A percentile compares a stretch with the other conserved stretches of the same genome.
Conservation (phyloP, 768 basidiomycete genomes). For the Leccinum sublutescens region DNA sequence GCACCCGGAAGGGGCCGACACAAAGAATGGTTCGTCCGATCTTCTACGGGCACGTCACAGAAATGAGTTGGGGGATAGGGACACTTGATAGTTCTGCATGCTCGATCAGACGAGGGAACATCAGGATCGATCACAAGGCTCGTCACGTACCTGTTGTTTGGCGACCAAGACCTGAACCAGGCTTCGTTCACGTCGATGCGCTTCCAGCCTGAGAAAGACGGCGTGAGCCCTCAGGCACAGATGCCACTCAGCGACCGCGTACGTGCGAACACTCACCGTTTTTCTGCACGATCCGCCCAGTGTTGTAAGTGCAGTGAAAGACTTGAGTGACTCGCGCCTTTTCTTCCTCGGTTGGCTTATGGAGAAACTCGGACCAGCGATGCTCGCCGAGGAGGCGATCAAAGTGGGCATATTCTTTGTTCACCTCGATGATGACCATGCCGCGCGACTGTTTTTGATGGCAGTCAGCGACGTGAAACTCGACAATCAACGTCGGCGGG, state of each 20-base stretch:
- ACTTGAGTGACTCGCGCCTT: slow-evolving; percentile 29
- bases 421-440: slow-evolving; percentile 46
- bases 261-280: slow-evolving; percentile 33
- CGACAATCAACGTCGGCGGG: neutral
- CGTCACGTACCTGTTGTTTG: slow-evolving; percentile 19
- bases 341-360: slow-evolving; percentile 31
- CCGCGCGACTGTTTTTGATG: slow-evolving; percentile 37
- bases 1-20: slow-evolving; percentile 45
- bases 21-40: slow-evolving; percentile 36
- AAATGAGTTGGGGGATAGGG: slow-evolving; percentile 42
- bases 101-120: neutral
- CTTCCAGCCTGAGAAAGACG: slow-evolving; percentile 42
- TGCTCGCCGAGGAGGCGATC: slow-evolving; percentile 42
- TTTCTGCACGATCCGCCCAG: slow-evolving; percentile 44
- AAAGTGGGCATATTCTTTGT: slow-evolving; percentile 30
- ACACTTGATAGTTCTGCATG: slow-evolving; percentile 28
- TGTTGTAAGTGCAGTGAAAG: slow-evolving; percentile 40
- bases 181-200: slow-evolving; percentile 41
- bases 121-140: neutral
- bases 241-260: neutral
- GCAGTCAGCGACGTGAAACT: neutral
- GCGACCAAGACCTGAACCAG: slow-evolving; percentile 39
- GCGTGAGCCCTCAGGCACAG: neutral
- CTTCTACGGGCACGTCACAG: slow-evolving; percentile 41
- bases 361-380: slow-evolving; percentile 41